phyloP scores from a whole-genome alignment of 345 rosid genomes.

The Heritiera littoralis region DNA sequence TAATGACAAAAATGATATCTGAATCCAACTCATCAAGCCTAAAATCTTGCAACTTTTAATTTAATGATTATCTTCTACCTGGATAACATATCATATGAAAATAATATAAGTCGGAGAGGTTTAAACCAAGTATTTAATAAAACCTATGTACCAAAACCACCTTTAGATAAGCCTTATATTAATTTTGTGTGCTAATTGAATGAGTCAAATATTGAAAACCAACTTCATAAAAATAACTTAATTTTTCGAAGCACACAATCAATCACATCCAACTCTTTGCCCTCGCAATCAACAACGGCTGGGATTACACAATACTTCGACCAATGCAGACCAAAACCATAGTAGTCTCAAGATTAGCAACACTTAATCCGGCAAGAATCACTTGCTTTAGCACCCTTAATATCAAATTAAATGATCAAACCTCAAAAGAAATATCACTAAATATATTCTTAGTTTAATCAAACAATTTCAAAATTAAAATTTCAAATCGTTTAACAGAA shows the following conservation, averaged over 20 bases:
- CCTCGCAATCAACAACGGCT: slow-evolving; percentile 10
- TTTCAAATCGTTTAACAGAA: too few species aligned
- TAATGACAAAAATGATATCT: not conserved
- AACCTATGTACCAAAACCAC: not conserved
- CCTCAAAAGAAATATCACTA: too few species aligned
- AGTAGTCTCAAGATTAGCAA: not conserved
- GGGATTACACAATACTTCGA: not conserved
- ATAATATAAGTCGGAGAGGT: not conserved
- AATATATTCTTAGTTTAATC: too few species aligned
- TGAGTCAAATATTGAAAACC: not conserved
- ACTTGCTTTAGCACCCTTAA: too few species aligned
- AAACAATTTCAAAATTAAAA: too few species aligned
- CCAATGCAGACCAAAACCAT: not conserved
- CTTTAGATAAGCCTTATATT: not conserved
- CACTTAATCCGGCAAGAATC: too few species aligned
- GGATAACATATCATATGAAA: not conserved
- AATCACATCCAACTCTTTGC: slow-evolving; percentile 10
- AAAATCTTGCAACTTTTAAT: not conserved
- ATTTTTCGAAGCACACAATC: not conserved
- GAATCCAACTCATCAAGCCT: not conserved
- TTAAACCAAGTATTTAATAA: not conserved
- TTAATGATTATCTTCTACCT: not conserved
- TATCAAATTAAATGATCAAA: too few species aligned
- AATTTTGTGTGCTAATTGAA: not conserved
- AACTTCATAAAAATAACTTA: too few species aligned